phyloP scores from a whole-genome alignment of 83 land plant species.

The Picea abies region DNA sequence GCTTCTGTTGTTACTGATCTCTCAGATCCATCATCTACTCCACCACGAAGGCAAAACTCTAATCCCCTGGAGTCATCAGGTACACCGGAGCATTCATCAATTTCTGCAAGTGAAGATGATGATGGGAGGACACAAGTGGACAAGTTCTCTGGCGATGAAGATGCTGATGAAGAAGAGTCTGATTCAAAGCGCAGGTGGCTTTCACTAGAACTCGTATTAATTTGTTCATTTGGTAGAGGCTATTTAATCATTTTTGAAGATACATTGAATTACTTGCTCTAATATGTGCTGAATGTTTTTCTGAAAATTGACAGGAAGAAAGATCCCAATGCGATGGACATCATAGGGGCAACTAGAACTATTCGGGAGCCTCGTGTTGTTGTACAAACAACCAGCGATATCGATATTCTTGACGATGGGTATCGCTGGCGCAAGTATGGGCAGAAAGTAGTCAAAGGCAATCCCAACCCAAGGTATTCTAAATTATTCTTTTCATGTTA shows the following conservation, averaged over 20 bases:
- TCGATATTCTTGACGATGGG: conserved; percentile 84
- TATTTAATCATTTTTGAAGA: background rate
- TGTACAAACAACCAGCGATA: conserved; percentile 87
- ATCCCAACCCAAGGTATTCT: conserved; percentile 75
- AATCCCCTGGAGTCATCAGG: conserved; percentile 33
- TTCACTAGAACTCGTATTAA: background rate
- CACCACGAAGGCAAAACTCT: conserved; percentile 1
- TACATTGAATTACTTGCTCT: background rate
- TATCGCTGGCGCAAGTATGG: conserved; percentile 85
- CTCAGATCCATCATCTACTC: conserved; percentile 12
- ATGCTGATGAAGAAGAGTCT: conserved; percentile 58
- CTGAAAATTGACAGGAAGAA: conserved; percentile 32
- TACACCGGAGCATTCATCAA: conserved; percentile 67
- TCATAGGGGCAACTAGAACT: conserved; percentile 36
- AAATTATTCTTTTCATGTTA: no score
- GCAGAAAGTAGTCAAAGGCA: conserved; percentile 81
- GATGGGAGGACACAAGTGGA: conserved; percentile 35
- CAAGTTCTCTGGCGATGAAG: conserved; percentile 37
- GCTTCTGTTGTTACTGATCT: conserved; percentile 20
- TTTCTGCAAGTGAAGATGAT: conserved; percentile 64
- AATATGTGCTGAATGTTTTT: background rate
- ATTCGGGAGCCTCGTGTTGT: conserved; percentile 68
- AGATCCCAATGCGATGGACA: conserved; percentile 21
- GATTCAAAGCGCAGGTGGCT: conserved; percentile 65
- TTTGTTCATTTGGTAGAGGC: background rate